Conservation (phyloP, 306 rosid genomes). For the Ziziphus jujuba region DNA sequence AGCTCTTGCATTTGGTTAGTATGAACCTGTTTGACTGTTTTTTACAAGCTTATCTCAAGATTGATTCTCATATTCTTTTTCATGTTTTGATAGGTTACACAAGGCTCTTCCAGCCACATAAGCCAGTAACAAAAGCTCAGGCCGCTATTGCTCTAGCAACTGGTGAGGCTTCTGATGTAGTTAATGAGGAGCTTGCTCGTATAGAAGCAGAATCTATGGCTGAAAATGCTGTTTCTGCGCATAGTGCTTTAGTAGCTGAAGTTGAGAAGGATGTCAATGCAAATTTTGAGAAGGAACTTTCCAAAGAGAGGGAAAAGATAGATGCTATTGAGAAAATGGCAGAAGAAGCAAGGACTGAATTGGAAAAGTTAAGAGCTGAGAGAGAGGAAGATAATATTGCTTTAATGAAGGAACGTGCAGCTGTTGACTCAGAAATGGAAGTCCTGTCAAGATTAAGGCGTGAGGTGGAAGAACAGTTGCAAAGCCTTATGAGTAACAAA, state of each 20-base stretch:
- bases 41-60: constrained; percentile 4
- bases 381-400: constrained; percentile 63
- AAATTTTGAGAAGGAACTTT: constrained; percentile 74
- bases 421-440: constrained; percentile 91
- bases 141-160: constrained; percentile 96
- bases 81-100: constrained; percentile 63
- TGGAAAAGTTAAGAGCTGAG: constrained; percentile 74
- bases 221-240: constrained; percentile 92
- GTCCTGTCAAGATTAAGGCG: constrained; percentile 67
- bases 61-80: background rate
- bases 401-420: constrained; percentile 69
- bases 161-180: constrained; percentile 88
- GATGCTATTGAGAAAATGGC: constrained; percentile 85
- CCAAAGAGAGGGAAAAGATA: constrained; percentile 78
- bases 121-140: constrained; percentile 96
- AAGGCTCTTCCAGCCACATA: constrained; percentile 84
- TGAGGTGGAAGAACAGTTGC: constrained; percentile 86
- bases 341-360: constrained; percentile 74
- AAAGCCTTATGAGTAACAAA: constrained; percentile 70
- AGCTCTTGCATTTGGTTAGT: constrained; percentile 92
- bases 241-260: constrained; percentile 87
- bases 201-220: constrained; percentile 96
- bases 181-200: constrained; percentile 94
- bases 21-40: constrained; percentile 3
- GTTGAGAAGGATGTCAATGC: constrained; percentile 92